Conservation (phyloP, 2,329 filamentous ascomycete species). For the Bipolaris gigantea region DNA sequence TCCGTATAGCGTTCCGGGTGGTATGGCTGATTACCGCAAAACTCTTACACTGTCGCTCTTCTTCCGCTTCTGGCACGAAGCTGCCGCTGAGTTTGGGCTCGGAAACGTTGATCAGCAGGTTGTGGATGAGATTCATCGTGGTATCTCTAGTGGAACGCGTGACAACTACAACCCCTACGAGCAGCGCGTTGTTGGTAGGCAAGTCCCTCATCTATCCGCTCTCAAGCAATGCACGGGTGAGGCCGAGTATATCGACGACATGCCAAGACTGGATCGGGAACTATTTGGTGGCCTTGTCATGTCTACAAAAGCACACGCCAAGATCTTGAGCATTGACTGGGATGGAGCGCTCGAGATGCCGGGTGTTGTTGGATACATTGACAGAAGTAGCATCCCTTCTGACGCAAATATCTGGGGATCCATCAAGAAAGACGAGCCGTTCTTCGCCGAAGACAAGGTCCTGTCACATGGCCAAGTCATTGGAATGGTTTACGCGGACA, state of each 20-base stretch:
- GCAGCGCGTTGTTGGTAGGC: slow-evolving; percentile 79
- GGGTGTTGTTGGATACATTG: slow-evolving; percentile 81
- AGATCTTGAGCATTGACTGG: slow-evolving; percentile 76
- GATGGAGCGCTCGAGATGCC: slow-evolving; percentile 77
- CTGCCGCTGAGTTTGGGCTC: slow-evolving; percentile 64
- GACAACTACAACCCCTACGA: slow-evolving; percentile 79
- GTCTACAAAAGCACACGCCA: slow-evolving; percentile 84
- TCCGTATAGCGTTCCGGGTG: slow-evolving; percentile 83
- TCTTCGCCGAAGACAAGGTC: slow-evolving; percentile 88
- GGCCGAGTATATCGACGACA: slow-evolving; percentile 93
- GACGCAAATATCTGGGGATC: slow-evolving; percentile 90
- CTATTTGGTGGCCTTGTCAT: slow-evolving; percentile 84
- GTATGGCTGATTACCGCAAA: slow-evolving; percentile 94
- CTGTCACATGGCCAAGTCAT: slow-evolving; percentile 88
- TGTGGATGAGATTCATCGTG: slow-evolving; percentile 78
- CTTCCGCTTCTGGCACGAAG: slow-evolving; percentile 95
- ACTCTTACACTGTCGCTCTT: slow-evolving; percentile 89
- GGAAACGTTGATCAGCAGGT: slow-evolving; percentile 68
- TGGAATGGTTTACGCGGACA: slow-evolving; percentile 80
- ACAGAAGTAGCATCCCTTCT: slow-evolving; percentile 76
- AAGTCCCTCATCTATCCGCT: slow-evolving; percentile 82
- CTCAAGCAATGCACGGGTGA: slow-evolving; percentile 91
- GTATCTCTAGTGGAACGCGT: slow-evolving; percentile 75
- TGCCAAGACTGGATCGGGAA: slow-evolving; percentile 80
- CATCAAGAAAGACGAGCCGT: slow-evolving; percentile 76